These are phyloP conservation scores for Zygoascus meyerae DNA, from an alignment of 1,139 yeast species.

Conservation along the genomic window DNA sequence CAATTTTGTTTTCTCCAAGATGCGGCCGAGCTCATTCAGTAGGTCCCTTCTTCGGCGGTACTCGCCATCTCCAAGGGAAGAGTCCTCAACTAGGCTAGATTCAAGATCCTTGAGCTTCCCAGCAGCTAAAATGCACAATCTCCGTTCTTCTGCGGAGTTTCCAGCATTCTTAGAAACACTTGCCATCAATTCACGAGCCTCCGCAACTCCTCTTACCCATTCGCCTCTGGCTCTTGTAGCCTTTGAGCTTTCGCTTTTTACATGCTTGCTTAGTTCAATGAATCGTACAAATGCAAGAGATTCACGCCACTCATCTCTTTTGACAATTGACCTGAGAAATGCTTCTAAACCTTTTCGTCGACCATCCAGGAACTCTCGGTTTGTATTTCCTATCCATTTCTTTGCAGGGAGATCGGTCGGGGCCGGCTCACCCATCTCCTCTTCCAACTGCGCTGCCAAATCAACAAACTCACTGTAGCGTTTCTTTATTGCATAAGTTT, in stretches of 20 bases:
- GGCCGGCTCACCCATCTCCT: slow-evolving; percentile 39
- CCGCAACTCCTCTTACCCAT: slow-evolving; percentile 28
- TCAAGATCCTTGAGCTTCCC: slow-evolving; percentile 28
- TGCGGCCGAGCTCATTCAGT: slow-evolving; percentile 12
- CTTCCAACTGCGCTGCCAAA: slow-evolving; percentile 43
- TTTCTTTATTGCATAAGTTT: slow-evolving; percentile 34
- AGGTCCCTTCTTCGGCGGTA: slow-evolving; percentile 27
- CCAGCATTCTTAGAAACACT: slow-evolving; percentile 18
- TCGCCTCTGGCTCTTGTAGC: slow-evolving; percentile 20
- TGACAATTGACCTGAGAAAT: slow-evolving; percentile 31
- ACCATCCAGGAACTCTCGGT: slow-evolving; percentile 29
- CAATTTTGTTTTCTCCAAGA: background rate
- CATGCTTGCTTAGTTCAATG: slow-evolving; percentile 17
- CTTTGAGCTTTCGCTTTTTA: slow-evolving; percentile 7
- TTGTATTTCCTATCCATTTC: slow-evolving; percentile 29
- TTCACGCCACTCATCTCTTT: slow-evolving; percentile 32
- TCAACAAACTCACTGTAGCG: slow-evolving; percentile 50
- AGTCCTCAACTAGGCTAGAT: slow-evolving; percentile 22
- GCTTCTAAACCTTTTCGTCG: slow-evolving; percentile 32
- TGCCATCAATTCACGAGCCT: slow-evolving; percentile 22
- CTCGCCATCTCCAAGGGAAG: slow-evolving; percentile 26
- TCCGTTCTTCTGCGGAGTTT: slow-evolving; percentile 24
- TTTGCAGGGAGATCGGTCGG: slow-evolving; percentile 48
- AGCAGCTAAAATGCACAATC: slow-evolving; percentile 25
- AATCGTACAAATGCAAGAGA: slow-evolving; percentile 31